These are phyloP conservation scores for Musa itinerans DNA, from an alignment of 176 grass and related monocot genomes.

Conservation along the genomic window DNA sequence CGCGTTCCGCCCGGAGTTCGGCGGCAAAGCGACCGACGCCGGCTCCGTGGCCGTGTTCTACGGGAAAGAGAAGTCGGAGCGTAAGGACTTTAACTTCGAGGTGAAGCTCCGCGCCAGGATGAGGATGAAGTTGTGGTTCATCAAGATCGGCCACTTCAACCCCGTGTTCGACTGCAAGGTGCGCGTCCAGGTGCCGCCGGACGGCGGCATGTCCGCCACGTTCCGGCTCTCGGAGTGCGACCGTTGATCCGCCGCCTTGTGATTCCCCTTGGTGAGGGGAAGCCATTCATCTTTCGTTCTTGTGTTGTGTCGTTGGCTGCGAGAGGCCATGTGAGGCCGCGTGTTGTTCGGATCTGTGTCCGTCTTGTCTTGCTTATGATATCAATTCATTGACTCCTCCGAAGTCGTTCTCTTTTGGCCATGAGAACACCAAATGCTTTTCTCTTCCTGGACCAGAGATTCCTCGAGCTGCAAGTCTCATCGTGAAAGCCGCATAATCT, in stretches of 20 bases:
- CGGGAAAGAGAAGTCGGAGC: not conserved
- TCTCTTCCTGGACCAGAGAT: too few relatives aligned
- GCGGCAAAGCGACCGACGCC: not conserved
- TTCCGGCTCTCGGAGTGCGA: not conserved
- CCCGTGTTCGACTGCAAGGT: slow-evolving; percentile 3
- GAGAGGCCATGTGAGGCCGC: too few relatives aligned
- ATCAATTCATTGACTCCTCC: too few relatives aligned
- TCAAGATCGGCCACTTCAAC: not conserved
- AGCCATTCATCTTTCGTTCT: too few relatives aligned
- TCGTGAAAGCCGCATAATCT: too few relatives aligned
- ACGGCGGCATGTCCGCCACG: not conserved
- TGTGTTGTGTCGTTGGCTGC: too few relatives aligned
- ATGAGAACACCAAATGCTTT: too few relatives aligned
- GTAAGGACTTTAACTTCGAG: not conserved
- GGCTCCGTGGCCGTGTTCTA: not conserved
- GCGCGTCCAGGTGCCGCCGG: not conserved
- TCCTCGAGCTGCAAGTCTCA: too few relatives aligned
- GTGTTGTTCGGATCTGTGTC: too few relatives aligned
- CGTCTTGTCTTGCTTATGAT: too few relatives aligned
- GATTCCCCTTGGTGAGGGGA: too few relatives aligned
- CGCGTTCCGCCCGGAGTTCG: not conserved
- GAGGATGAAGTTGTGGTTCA: slow-evolving; percentile 1
- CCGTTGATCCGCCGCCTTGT: not conserved
- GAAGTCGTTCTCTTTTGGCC: too few relatives aligned
- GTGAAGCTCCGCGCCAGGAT: not conserved